Evolutionary conservation across 148 eudicot genomes (phyloP).

Genomic region (Heliosperma pusillum): DNA sequence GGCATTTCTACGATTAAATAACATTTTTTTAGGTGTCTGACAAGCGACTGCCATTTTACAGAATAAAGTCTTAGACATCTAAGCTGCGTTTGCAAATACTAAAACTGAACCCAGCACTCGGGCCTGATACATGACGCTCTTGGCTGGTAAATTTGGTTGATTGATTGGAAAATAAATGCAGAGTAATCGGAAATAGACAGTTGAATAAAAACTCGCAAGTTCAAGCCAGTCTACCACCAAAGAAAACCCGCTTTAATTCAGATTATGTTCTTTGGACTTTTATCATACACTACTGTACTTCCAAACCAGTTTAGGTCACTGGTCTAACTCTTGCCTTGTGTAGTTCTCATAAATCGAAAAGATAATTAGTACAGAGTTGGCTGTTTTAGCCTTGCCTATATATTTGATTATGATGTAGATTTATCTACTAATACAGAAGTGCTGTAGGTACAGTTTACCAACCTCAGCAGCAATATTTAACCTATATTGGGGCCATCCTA

Average conservation of each 20-base stretch:
- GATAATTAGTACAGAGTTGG: constrained; percentile 13
- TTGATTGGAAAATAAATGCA: not conserved
- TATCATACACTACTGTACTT: constrained; percentile 9
- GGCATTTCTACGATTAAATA: too few relatives aligned
- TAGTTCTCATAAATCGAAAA: not conserved
- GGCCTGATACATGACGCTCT: too few relatives aligned
- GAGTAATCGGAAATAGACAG: not conserved
- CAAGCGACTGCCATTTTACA: too few relatives aligned
- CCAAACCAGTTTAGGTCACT: not conserved
- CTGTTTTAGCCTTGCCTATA: constrained; percentile 17
- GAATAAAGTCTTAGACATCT: too few relatives aligned
- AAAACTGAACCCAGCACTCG: too few relatives aligned
- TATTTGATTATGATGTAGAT: constrained; percentile 6
- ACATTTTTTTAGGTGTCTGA: too few relatives aligned
- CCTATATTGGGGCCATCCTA: constrained; percentile 18
- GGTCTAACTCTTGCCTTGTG: not conserved
- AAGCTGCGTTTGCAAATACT: too few relatives aligned
- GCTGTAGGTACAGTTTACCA: constrained; percentile 19
- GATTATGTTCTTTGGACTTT: not conserved
- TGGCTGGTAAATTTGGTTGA: not conserved
- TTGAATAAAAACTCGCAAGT: too few relatives aligned
- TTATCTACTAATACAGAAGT: constrained; percentile 29
- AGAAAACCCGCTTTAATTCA: not conserved
- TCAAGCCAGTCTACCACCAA: not conserved
- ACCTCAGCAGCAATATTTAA: constrained; percentile 23